These are phyloP conservation scores for Setomelanomma holmii DNA, from an alignment of 2,329 filamentous ascomycete genomes.

Conservation along the genomic window DNA sequence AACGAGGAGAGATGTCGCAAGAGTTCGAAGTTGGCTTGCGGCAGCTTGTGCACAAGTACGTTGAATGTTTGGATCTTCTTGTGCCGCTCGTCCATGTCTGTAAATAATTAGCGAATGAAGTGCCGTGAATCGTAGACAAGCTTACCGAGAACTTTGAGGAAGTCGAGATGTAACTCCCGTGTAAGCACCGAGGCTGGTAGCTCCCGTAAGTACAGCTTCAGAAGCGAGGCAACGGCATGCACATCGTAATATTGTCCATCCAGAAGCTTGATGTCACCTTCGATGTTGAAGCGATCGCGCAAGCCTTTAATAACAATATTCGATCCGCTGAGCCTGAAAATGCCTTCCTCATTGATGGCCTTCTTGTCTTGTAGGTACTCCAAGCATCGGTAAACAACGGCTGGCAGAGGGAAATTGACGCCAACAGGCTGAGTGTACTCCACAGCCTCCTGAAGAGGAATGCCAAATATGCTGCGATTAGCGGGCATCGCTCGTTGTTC, in stretches of 20 bases:
- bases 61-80: conserved; percentile 82
- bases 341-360: conserved; percentile 86
- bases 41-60: conserved; percentile 79
- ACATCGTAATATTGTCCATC: conserved; percentile 92
- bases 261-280: conserved; percentile 89
- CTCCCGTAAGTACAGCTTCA: conserved; percentile 94
- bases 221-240: conserved; percentile 89
- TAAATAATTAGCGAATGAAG: conserved; percentile 27
- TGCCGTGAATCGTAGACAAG: not conserved
- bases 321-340: conserved; percentile 96
- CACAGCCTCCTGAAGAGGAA: conserved; percentile 84
- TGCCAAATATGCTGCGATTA: conserved; percentile 76
- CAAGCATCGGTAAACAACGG: conserved; percentile 93
- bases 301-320: conserved; percentile 92
- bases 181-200: conserved; percentile 91
- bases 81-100: conserved; percentile 73
- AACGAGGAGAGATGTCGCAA: conserved; percentile 87
- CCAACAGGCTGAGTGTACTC: conserved; percentile 77
- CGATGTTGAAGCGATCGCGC: conserved; percentile 89
- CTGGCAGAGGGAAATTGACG: conserved; percentile 78
- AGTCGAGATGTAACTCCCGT: conserved; percentile 86
- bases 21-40: conserved; percentile 79
- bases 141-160: conserved; percentile 76
- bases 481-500: conserved; percentile 45
- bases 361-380: conserved; percentile 88